These are phyloP conservation scores for Hanseniaspora pseudoguilliermondii DNA, from an alignment of 805 yeast species.

Conservation along the genomic window DNA sequence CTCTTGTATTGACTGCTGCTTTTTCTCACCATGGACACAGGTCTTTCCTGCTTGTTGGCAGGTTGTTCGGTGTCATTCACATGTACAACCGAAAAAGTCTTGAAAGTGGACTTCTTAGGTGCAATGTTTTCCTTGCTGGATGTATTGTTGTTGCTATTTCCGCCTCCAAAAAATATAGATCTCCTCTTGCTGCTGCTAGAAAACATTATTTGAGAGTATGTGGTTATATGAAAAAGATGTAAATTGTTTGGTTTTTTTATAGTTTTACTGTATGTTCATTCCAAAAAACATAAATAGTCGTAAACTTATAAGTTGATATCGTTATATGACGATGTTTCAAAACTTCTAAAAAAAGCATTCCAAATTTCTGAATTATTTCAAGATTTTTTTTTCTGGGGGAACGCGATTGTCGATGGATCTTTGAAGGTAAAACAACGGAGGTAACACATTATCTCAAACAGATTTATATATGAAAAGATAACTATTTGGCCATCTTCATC, in stretches of 20 bases:
- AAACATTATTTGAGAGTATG: background rate
- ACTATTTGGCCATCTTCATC: background rate
- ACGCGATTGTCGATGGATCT: too few relatives aligned
- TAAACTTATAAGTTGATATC: too few relatives aligned
- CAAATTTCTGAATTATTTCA: too few relatives aligned
- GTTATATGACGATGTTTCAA: background rate
- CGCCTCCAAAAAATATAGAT: conserved; percentile 9
- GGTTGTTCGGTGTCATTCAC: conserved; percentile 1
- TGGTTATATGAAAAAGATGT: background rate
- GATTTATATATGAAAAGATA: background rate
- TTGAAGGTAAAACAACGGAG: background rate
- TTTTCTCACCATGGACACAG: background rate
- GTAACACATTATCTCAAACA: background rate
- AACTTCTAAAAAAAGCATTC: background rate
- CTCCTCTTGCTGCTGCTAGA: conserved; percentile 2
- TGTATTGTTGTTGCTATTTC: background rate
- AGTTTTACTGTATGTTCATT: too few relatives aligned
- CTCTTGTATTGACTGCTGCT: background rate
- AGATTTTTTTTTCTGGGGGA: background rate
- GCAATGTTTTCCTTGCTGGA: background rate
- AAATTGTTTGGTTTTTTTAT: too few relatives aligned
- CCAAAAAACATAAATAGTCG: too few relatives aligned
- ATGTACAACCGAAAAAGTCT: conserved; percentile 10
- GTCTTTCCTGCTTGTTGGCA: background rate
- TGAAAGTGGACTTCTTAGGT: background rate